Base-by-base conservation (phyloP, 2,329 filamentous ascomycete genomes). In the Aspergillus fructus region DNA sequence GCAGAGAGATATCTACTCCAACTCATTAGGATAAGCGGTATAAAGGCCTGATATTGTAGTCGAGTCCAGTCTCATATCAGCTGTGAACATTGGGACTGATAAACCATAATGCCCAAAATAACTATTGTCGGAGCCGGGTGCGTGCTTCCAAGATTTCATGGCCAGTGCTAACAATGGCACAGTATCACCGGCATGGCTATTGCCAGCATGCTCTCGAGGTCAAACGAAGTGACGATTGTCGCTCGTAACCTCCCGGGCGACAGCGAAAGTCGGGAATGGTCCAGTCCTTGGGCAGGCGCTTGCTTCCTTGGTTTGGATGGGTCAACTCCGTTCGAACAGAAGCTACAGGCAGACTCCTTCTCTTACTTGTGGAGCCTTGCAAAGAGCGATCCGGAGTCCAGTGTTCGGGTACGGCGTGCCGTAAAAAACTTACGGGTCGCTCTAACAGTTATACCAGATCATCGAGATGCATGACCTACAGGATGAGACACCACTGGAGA, bases 211-310 rank as follows among this genome's bases (percentile, higher is more conserved):
- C 41, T 56, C 8, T 49, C 54, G 3, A 27, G 43, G 11, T 39
- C 21, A 21, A 42, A 43, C 40, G 59, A 64, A 11, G 55, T 74
- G 19, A 74, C 70, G 17, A 69, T 74, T 42, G 61, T 72, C n/a
- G 72, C 68, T 17, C 61, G 66, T 30, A 60, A 72, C 58, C 62
- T 74, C 39, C 69, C 70, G 11, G 69, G 68, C 4, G 70, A 72
- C 52, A 58, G 60, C n/a, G 46, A 39, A 11, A 49, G 46, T 34
- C 58, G 62, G 2, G 59, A 61, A 11, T 74, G 69, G 68, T 66
- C 67, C 1, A 71, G 68, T 52, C 71, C 68, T 4, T 73, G 67
- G 66, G 71, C 72, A 1, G 71, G 72, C 19, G 71, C 67, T 11
- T 64, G 63, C 48, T 74, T 65, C 59, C 61, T 73, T 5, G 68